Base-by-base conservation (phyloP, 169 alveolate genomes). In the Cryptosporidium parvum region DNA sequence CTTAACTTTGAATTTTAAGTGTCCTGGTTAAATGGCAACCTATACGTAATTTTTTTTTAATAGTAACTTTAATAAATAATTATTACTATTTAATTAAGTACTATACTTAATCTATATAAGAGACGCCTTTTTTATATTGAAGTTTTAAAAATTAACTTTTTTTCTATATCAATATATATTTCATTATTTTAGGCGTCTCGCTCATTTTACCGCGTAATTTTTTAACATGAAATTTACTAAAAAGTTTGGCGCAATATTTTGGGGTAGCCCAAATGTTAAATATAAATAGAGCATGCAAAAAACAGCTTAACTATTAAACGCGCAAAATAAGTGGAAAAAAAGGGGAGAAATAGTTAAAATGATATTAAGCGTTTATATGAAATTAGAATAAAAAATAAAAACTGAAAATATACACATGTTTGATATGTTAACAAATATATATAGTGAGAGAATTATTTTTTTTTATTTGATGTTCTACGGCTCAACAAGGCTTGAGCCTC, bases 401-500 rank as follows among this genome's bases (percentile, higher is more conserved):
- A 42, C 10, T 7, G 10, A 18, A 29, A 35, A 39, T 29, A 70
- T 35, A 65, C 44, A n/a, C 53, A 31, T 12, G 14, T 9, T 65
- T 14, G 3, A 0, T 65, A 8, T 37, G 0, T 56, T 56, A 9
- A 6, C 67, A 56, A 26, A 31, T 59, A 59, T 65, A 65, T 65
- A 65, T 65, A 65, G 6, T 31, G 52, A 29, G 8, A 39, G 14
- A n/a, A n/a, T 53, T 51, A 72, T 37, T 73, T 73, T 7, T 56
- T 56, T 58, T 73, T 73, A 8, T 73, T 73, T 9, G 69, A 23
- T 37, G 23, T 10, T 33, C 59, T 73, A 73, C 86, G 86, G 18
- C 42, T 31, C 42, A 73, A 58, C 35, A 80, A 42, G 9, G 89
- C 59, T 18, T 62, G 80, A 29, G 75, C 89, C 23, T 72, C 91